phyloP scores from a whole-genome alignment of 208 protist species.

The Trypanosomatidae sp. region DNA sequence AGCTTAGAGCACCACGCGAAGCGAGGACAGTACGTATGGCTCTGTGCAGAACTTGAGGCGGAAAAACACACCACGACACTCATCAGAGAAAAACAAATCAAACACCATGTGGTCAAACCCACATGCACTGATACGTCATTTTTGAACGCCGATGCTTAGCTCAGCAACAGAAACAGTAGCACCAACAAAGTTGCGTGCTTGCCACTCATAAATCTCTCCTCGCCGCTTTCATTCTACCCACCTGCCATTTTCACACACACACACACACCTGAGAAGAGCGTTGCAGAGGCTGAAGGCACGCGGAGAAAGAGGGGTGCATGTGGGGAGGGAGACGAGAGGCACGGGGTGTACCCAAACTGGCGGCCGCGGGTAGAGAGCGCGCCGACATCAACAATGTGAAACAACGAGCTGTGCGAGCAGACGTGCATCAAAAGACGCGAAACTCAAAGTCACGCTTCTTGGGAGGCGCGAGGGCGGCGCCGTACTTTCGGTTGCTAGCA shows the following conservation, averaged over 20 bases:
- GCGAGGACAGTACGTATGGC: background rate
- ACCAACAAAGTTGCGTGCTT: background rate
- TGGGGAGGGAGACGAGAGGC: background rate
- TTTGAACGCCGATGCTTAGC: background rate
- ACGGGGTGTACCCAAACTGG: background rate
- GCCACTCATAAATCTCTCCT: background rate
- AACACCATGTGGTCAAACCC: background rate
- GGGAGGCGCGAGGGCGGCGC: conserved; percentile 63
- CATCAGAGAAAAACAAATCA: background rate
- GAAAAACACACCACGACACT: background rate
- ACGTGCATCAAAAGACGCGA: conserved; percentile 72
- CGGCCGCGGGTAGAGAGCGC: background rate
- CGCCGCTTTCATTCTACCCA: background rate
- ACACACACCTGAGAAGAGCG: background rate
- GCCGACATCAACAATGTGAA: background rate
- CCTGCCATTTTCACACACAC: background rate
- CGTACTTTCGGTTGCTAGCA: conserved; percentile 78
- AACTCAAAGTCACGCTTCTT: conserved; percentile 83
- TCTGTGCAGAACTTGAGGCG: background rate
- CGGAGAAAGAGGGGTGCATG: background rate
- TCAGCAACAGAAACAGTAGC: background rate
- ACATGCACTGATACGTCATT: background rate
- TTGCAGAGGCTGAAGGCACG: background rate
- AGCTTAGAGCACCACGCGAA: background rate
- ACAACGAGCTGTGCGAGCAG: background rate